These are phyloP conservation scores for Gliomastix tumulicola DNA, from an alignment of 2,329 filamentous ascomycete species.

Conservation along the genomic window DNA sequence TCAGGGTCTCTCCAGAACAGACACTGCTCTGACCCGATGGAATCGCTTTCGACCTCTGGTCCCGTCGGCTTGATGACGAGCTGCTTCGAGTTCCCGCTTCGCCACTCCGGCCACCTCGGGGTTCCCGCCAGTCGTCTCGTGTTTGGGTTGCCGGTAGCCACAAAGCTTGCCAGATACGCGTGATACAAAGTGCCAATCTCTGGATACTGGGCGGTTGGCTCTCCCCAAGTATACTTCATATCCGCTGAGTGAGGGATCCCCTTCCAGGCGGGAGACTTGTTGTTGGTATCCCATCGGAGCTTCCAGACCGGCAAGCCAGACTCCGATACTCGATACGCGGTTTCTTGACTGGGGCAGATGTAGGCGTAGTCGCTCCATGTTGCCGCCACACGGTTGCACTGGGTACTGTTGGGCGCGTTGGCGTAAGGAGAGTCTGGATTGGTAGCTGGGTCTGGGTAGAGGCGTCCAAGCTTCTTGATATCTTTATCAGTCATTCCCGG, in stretches of 20 bases:
- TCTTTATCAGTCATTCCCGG: slow-evolving; percentile 19
- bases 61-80: neutral
- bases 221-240: slow-evolving; percentile 26
- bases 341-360: slow-evolving; percentile 35
- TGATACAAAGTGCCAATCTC: slow-evolving; percentile 26
- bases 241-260: slow-evolving; percentile 30
- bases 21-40: slow-evolving; percentile 21
- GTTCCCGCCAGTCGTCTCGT: slow-evolving; percentile 7
- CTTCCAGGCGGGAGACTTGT: slow-evolving; percentile 21
- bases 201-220: slow-evolving; percentile 22
- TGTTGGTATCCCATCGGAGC: slow-evolving; percentile 27
- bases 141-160: slow-evolving; percentile 25
- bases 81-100: slow-evolving; percentile 2
- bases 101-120: slow-evolving; percentile 16
- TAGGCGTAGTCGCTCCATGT: slow-evolving; percentile 37
- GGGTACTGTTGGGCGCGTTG: slow-evolving; percentile 29
- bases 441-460: slow-evolving; percentile 26
- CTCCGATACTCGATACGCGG: slow-evolving; percentile 24
- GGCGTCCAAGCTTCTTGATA: slow-evolving; percentile 13
- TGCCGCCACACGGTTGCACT: slow-evolving; percentile 34
- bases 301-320: slow-evolving; percentile 27
- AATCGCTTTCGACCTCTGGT: slow-evolving; percentile 22
- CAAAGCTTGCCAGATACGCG: slow-evolving; percentile 27
- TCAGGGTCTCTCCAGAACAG: slow-evolving; percentile 26
- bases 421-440: slow-evolving; percentile 24